phyloP scores from a whole-genome alignment of 257 asterid genomes.

The Solanum pinnatisectum region DNA sequence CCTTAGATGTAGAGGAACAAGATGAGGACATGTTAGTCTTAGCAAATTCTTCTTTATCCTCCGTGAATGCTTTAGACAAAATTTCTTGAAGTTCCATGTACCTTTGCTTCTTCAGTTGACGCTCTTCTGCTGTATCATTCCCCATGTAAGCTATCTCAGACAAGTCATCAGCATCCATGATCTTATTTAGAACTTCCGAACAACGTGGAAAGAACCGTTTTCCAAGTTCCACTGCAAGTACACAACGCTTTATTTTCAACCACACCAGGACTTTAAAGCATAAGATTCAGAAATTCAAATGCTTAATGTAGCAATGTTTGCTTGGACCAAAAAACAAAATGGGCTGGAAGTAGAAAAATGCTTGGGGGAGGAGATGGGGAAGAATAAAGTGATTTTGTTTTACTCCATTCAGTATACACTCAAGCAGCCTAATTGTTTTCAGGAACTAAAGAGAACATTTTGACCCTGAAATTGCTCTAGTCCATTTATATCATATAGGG shows the following conservation, averaged over 20 bases:
- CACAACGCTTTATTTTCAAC: neutral
- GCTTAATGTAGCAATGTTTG: neutral
- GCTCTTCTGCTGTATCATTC: conserved; percentile 34
- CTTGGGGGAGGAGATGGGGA: neutral
- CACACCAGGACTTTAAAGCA: neutral
- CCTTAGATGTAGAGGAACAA: conserved; percentile 48
- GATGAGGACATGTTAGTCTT: conserved; percentile 43
- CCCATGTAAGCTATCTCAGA: conserved; percentile 61
- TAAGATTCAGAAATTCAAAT: neutral
- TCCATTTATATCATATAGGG: neutral
- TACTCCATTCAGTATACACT: neutral
- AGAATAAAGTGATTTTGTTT: neutral
- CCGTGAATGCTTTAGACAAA: conserved; percentile 61
- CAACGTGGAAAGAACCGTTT: conserved; percentile 96
- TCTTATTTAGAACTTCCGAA: conserved; percentile 67
- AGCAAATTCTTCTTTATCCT: conserved; percentile 75
- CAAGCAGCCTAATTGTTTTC: neutral
- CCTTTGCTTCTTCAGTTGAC: conserved; percentile 60
- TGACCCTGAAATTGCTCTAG: neutral
- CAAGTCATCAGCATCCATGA: conserved; percentile 80
- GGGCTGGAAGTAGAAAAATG: neutral
- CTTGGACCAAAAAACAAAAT: neutral
- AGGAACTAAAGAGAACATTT: neutral
- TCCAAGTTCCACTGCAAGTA: conserved; percentile 78
- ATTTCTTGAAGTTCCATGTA: conserved; percentile 68